These are phyloP conservation scores for Aristolochia californica DNA, from an alignment of 164 flowering plant genomes.

Conservation along the genomic window DNA sequence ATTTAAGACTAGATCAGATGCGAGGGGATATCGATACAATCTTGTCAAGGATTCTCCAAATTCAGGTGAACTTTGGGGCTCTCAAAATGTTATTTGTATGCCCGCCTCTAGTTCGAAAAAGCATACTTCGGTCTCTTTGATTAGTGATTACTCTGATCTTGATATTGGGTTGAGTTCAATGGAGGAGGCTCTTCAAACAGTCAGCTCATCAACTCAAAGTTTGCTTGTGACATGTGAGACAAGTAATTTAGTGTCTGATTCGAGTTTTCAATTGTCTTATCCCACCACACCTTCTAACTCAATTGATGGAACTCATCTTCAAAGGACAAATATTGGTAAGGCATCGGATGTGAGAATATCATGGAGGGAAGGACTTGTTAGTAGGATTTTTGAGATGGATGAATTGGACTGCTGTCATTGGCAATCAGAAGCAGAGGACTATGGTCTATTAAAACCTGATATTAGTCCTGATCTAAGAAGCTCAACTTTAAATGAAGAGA, in stretches of 20 bases:
- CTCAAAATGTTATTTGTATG: conserved; percentile 56
- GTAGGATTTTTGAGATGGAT: conserved; percentile 57
- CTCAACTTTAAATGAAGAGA: conserved; percentile 8
- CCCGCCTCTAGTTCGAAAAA: conserved; percentile 54
- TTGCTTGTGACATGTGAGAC: conserved; percentile 22
- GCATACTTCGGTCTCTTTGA: conserved; percentile 13
- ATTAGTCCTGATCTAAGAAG: conserved; percentile 3
- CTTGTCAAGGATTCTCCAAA: conserved; percentile 27
- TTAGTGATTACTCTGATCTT: conserved; percentile 8
- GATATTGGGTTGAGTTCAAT: conserved; percentile 22
- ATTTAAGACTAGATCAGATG: conserved; percentile 10
- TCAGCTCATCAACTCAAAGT: conserved; percentile 27
- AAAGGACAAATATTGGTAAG: conserved; percentile 23
- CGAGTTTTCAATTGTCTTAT: conserved; percentile 35
- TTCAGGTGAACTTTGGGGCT: conserved; percentile 34
- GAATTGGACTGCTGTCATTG: conserved; percentile 66
- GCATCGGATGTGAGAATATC: conserved; percentile 51
- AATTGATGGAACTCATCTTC: conserved; percentile 18
- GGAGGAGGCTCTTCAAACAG: conserved; percentile 18
- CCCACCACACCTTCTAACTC: conserved; percentile 22
- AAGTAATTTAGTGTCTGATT: conserved; percentile 19
- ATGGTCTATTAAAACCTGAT: conserved; percentile 4
- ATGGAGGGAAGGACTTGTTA: conserved; percentile 68
- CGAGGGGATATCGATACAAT: conserved; percentile 7
- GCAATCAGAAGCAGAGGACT: conserved; percentile 62